Evolutionary conservation across 148 eudicot species (phyloP).

Genomic region (Spergularia bocconei): DNA sequence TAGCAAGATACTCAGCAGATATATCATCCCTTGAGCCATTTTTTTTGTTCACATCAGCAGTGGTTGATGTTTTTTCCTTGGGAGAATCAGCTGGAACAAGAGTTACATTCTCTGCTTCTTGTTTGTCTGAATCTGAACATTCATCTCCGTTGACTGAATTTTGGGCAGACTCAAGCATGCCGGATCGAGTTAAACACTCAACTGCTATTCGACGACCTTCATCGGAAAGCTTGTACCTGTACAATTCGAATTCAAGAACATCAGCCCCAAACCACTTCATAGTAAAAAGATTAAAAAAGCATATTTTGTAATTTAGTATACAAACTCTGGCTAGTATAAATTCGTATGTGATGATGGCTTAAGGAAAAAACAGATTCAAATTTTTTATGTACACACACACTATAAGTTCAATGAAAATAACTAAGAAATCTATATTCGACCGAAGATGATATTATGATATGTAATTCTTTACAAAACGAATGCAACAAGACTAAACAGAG

Average conservation of each 20-base stretch:
- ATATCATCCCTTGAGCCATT: conserved; percentile 39
- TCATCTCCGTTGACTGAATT: conserved; percentile 20
- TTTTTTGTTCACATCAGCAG: conserved; percentile 27
- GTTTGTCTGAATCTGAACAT: conserved; percentile 25
- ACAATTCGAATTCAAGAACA: conserved; percentile 9
- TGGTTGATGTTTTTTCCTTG: conserved; percentile 25
- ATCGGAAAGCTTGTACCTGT: conserved; percentile 81
- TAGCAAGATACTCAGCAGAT: conserved; percentile 56
- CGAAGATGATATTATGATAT: too few relatives aligned
- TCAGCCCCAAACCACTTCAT: background rate
- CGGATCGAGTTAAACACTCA: conserved; percentile 77
- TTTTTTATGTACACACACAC: too few relatives aligned
- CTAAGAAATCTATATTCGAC: too few relatives aligned
- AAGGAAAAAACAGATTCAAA: background rate
- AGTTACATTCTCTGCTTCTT: conserved; percentile 31
- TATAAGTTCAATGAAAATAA: too few relatives aligned
- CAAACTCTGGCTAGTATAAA: background rate
- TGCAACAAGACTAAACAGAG: too few relatives aligned
- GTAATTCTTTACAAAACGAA: too few relatives aligned
- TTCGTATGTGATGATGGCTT: background rate
- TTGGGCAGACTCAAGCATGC: conserved; percentile 45
- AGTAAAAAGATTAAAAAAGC: background rate
- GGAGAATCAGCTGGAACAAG: conserved; percentile 28
- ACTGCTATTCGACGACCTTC: conserved; percentile 69
- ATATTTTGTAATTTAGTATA: background rate